These are phyloP conservation scores for Tylopilus subfusipes DNA, from an alignment of 768 basidiomycete species.

Conservation along the genomic window DNA sequence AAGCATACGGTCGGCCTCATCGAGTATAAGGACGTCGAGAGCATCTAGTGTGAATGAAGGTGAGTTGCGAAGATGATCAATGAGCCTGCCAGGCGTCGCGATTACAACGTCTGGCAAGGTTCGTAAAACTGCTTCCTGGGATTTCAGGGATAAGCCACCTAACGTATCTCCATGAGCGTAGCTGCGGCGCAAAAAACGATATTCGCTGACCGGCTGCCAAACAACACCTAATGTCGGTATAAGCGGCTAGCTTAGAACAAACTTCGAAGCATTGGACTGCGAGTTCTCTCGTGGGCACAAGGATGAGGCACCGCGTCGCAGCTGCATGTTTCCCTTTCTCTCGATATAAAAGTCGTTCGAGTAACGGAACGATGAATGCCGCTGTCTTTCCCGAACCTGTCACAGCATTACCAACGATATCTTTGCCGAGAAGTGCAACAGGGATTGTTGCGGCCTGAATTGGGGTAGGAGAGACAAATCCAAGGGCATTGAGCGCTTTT, in stretches of 20 bases:
- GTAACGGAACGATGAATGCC: constrained; percentile 91
- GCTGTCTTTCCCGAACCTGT: constrained; percentile 99
- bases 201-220: constrained; percentile 75
- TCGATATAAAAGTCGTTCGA: constrained; percentile 89
- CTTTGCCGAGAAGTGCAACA: constrained; percentile 89
- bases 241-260: constrained; percentile 75
- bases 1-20: constrained; percentile 98
- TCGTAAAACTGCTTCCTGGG: constrained; percentile 83
- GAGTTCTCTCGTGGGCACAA: constrained; percentile 93
- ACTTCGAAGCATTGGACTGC: constrained; percentile 96
- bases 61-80: constrained; percentile 96
- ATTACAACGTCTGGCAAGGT: constrained; percentile 91
- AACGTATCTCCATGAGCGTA: constrained; percentile 7
- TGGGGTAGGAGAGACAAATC: constrained; percentile 84
- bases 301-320: constrained; percentile 83
- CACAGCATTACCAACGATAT: constrained; percentile 92
- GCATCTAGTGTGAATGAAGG: constrained; percentile 89
- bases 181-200: background rate
- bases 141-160: constrained; percentile 92
- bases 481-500: constrained; percentile 81
- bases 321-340: constrained; percentile 86
- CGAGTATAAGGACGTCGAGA: constrained; percentile 89
- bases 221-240: constrained; percentile 88
- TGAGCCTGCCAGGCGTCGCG: constrained; percentile 95
- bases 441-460: constrained; percentile 95